Evolutionary conservation across 1,139 yeast genomes (phyloP).

Genomic region (Saccharomyces hybrid): DNA sequence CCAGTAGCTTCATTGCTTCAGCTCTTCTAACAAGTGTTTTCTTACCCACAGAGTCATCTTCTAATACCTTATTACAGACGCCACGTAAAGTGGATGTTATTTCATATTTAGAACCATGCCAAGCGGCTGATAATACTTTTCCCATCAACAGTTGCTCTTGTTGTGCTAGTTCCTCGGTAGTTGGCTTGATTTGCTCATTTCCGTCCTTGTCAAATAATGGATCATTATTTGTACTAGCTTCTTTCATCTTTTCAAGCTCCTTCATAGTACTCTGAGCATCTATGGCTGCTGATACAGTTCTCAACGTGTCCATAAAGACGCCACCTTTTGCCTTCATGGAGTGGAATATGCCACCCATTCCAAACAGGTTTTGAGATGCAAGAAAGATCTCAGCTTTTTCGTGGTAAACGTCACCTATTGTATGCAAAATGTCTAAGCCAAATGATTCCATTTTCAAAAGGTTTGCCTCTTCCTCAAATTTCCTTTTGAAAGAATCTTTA

Average conservation of each 20-base stretch:
- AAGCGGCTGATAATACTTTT: conserved; percentile 87
- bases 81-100: conserved; percentile 81
- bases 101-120: conserved; percentile 91
- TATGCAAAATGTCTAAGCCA: conserved; percentile 82
- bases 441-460: conserved; percentile 88
- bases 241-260: conserved; percentile 66
- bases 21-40: conserved; percentile 67
- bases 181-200: conserved; percentile 47
- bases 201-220: conserved; percentile 39
- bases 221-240: conserved; percentile 40
- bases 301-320: conserved; percentile 75
- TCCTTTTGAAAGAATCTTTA: conserved; percentile 57
- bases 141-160: conserved; percentile 84
- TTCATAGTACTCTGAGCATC: conserved; percentile 88
- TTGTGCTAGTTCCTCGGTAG: conserved; percentile 75
- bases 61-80: conserved; percentile 75
- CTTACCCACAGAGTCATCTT: conserved; percentile 50
- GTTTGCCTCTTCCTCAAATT: conserved; percentile 78
- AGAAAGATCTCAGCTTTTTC: conserved; percentile 54
- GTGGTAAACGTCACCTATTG: conserved; percentile 72
- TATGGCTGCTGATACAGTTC: conserved; percentile 75
- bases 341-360: conserved; percentile 78
- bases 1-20: conserved; percentile 65
- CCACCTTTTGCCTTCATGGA: conserved; percentile 81
- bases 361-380: conserved; percentile 67